Percentiles rank a stretch among this genome's conserved stretches.
These are phyloP conservation scores for Protomyces macrosporus DNA, from an alignment of 1,139 yeast species.

Conservation along the genomic window DNA sequence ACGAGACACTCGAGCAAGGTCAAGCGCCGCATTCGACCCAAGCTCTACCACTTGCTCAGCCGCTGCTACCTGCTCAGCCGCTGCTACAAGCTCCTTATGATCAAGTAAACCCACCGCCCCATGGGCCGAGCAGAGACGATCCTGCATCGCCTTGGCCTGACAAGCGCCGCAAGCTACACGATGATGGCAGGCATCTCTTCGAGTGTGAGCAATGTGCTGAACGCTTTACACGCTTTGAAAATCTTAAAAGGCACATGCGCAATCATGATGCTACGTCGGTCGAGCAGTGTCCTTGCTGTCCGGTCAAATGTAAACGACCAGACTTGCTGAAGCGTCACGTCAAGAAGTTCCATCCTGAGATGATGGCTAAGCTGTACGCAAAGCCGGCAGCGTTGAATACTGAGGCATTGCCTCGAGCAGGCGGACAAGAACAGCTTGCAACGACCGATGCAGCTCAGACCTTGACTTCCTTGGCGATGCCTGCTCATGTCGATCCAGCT, in stretches of 20 bases:
- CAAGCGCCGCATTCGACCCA: too few relatives aligned
- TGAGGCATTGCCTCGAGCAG: slow-evolving; percentile 5
- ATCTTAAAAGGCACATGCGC: slow-evolving; percentile 18
- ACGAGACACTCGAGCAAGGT: too few relatives aligned
- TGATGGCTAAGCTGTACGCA: slow-evolving; percentile 1
- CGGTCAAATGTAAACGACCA: slow-evolving; percentile 17
- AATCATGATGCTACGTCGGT: slow-evolving; percentile 23
- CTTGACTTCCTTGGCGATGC: slow-evolving; percentile 19
- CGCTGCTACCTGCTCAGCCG: too few relatives aligned
- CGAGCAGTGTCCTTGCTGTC: slow-evolving; percentile 20
- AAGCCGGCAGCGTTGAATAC: background rate
- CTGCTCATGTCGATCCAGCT: background rate
- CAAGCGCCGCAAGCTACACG: background rate
- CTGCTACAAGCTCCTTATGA: too few relatives aligned
- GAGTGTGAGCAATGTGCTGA: slow-evolving; percentile 22
- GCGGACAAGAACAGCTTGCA: slow-evolving; percentile 13
- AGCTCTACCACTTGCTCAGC: too few relatives aligned
- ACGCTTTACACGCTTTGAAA: slow-evolving; percentile 23
- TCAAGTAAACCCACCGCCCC: too few relatives aligned
- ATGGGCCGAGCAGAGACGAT: too few relatives aligned
- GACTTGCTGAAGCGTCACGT: slow-evolving; percentile 22
- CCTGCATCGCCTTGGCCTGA: background rate
- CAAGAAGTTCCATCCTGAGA: slow-evolving; percentile 20
- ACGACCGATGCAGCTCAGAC: slow-evolving; percentile 24
- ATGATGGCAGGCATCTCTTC: slow-evolving; percentile 16